A percentile compares a stretch with the other conserved stretches of the same genome.
phyloP scores from a whole-genome alignment of 176 grass and related monocot genomes.

The Urochloa ruziziensis region DNA sequence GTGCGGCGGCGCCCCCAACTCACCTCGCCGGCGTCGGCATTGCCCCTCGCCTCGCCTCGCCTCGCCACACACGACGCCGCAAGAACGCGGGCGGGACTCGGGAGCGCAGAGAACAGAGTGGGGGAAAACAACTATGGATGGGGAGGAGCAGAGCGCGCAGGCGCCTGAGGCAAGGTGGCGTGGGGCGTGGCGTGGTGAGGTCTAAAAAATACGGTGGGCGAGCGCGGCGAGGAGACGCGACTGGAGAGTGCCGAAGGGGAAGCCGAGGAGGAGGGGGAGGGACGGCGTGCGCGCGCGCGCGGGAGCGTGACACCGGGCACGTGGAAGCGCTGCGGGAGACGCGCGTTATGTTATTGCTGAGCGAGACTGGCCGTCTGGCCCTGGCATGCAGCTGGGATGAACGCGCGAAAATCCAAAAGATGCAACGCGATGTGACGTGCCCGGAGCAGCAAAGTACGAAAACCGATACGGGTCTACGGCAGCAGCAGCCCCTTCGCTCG shows the following conservation, averaged over 20 bases:
- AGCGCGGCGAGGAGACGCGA: not conserved
- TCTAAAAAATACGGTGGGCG: not conserved
- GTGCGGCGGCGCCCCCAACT: not conserved
- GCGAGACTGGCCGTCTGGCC: not conserved
- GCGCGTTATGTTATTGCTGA: conserved; percentile 39
- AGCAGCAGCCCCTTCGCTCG: too few relatives aligned
- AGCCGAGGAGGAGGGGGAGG: not conserved
- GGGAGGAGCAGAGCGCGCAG: not conserved
- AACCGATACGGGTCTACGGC: not conserved
- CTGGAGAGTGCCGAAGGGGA: not conserved
- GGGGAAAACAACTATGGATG: not conserved
- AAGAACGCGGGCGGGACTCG: not conserved
- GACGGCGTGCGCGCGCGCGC: conserved; percentile 1
- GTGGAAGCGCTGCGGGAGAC: conserved; percentile 31
- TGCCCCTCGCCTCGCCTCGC: not conserved
- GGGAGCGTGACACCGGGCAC: conserved; percentile 44
- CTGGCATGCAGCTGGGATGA: not conserved
- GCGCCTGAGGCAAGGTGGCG: not conserved
- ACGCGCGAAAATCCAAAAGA: not conserved
- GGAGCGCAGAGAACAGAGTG: not conserved
- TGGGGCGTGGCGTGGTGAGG: not conserved
- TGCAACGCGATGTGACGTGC: not conserved
- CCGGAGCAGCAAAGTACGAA: not conserved
- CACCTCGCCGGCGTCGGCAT: conserved; percentile 27
- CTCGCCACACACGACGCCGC: not conserved